A percentile compares a stretch with the other conserved stretches of the same genome.
These are phyloP conservation scores for Infundibulicybe gibba DNA, from an alignment of 768 basidiomycete genomes.

Conservation along the genomic window DNA sequence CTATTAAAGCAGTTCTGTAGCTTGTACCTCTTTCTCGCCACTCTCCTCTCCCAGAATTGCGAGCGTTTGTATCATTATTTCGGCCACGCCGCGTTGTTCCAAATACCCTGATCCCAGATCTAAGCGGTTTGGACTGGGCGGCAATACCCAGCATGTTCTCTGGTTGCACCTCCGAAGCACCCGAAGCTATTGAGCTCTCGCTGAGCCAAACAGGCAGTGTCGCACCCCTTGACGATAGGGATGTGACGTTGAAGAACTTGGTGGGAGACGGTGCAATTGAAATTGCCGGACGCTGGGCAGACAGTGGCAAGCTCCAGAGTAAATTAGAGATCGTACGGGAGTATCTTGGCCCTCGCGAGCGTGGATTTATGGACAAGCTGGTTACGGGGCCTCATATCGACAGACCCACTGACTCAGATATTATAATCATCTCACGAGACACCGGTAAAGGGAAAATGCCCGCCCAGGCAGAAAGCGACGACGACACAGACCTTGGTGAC, in stretches of 20 bases:
- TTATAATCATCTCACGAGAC: neutral
- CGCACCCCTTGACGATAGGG: slow-evolving; percentile 26
- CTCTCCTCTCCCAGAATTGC: slow-evolving; percentile 84
- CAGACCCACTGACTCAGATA: slow-evolving; percentile 1
- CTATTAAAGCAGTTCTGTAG: slow-evolving; percentile 29
- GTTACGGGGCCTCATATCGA: neutral
- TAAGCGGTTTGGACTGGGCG: slow-evolving; percentile 66
- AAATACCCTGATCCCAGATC: slow-evolving; percentile 60
- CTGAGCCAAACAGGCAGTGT: slow-evolving; percentile 1
- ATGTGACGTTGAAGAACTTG: slow-evolving; percentile 62
- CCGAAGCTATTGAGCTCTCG: slow-evolving; percentile 2
- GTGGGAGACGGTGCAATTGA: slow-evolving; percentile 49
- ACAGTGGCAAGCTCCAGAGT: slow-evolving; percentile 36
- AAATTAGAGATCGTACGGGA: slow-evolving; percentile 42
- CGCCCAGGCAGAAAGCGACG: slow-evolving; percentile 23
- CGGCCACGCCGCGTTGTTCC: slow-evolving; percentile 74
- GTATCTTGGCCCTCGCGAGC: slow-evolving; percentile 36
- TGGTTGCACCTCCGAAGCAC: slow-evolving; percentile 38
- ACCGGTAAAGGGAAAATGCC: slow-evolving; percentile 16
- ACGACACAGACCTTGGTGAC: slow-evolving; percentile 26
- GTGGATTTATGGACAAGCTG: slow-evolving; percentile 29
- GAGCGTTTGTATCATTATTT: slow-evolving; percentile 78
- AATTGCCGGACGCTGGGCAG: slow-evolving; percentile 53
- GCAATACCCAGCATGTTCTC: slow-evolving; percentile 69
- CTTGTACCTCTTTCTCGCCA: slow-evolving; percentile 84